These are phyloP conservation scores for Rosa chinensis DNA, from an alignment of 306 rosid genomes.

Conservation along the genomic window DNA sequence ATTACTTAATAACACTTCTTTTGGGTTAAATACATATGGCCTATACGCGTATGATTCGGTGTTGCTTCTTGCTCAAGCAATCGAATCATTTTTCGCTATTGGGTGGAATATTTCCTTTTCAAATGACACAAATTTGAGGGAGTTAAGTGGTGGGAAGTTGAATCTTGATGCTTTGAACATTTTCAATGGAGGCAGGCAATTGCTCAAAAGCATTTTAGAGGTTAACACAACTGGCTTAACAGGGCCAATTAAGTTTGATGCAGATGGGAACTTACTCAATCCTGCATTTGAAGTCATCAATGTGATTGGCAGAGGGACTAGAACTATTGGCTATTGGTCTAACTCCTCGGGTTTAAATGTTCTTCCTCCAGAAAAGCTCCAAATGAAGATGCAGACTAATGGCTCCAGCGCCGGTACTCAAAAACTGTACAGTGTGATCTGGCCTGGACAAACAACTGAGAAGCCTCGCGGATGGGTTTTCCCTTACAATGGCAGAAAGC, in stretches of 20 bases:
- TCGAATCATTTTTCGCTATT: slow-evolving; percentile 14
- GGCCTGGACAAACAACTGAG: slow-evolving; percentile 28
- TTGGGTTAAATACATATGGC: slow-evolving; percentile 19
- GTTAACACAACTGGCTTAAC: slow-evolving; percentile 24
- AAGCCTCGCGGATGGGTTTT: slow-evolving; percentile 37
- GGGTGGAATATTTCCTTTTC: slow-evolving; percentile 20
- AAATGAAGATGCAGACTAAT: neutral
- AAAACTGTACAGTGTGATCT: slow-evolving; percentile 21
- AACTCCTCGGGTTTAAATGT: slow-evolving; percentile 20
- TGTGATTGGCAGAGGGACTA: slow-evolving; percentile 30
- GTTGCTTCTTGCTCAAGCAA: slow-evolving; percentile 26
- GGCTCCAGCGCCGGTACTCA: neutral
- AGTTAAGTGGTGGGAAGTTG: slow-evolving; percentile 8
- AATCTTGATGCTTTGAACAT: slow-evolving; percentile 29
- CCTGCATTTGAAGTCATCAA: slow-evolving; percentile 33
- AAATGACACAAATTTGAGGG: slow-evolving; percentile 10
- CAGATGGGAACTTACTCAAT: slow-evolving; percentile 13
- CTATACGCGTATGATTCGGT: slow-evolving; percentile 32
- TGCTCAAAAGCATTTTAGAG: slow-evolving; percentile 15
- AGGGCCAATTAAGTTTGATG: slow-evolving; percentile 19
- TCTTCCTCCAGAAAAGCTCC: slow-evolving; percentile 12
- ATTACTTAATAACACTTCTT: slow-evolving; percentile 14
- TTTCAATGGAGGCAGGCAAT: slow-evolving; percentile 14
- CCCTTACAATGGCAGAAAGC: slow-evolving; percentile 20
- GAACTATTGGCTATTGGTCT: slow-evolving; percentile 31